Conservation (phyloP, 768 basidiomycete genomes). For the Podaxis mareebaensis region DNA sequence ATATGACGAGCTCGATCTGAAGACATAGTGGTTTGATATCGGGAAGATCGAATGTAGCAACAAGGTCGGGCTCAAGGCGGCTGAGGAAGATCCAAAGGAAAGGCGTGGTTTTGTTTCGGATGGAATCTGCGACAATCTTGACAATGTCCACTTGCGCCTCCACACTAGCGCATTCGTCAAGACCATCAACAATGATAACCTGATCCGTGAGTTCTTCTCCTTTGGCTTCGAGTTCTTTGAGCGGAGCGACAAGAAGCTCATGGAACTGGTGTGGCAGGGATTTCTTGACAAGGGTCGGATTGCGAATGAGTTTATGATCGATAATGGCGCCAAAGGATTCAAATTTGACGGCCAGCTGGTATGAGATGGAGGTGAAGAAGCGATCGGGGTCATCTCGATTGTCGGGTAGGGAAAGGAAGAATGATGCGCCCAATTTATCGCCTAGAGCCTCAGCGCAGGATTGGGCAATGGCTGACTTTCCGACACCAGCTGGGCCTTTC, state of each 20-base stretch:
- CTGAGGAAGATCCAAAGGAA: constrained; percentile 4
- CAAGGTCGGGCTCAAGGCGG: constrained; percentile 9
- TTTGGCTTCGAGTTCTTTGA: neutral
- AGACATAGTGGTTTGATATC: neutral
- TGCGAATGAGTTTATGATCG: neutral
- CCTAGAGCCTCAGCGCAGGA: neutral
- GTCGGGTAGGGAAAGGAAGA: neutral
- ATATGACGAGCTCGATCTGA: constrained; percentile 10
- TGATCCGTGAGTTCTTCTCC: neutral
- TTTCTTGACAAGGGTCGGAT: neutral
- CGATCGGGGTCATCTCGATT: neutral
- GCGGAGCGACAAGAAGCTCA: neutral
- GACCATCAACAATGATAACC: neutral
- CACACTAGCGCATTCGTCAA: neutral
- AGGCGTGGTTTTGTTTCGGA: neutral
- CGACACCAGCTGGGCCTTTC: neutral
- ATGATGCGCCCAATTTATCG: too few relatives aligned
- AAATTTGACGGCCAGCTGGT: neutral
- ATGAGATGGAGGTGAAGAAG: neutral
- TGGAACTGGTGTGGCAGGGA: neutral
- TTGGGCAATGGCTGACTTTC: neutral
- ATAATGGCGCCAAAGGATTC: neutral
- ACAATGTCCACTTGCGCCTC: neutral
- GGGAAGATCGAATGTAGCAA: neutral
- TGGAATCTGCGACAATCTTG: neutral